These are phyloP conservation scores for Pyrrhoderma noxium DNA, from an alignment of 1,284 basidiomycete genomes.

Conservation along the genomic window DNA sequence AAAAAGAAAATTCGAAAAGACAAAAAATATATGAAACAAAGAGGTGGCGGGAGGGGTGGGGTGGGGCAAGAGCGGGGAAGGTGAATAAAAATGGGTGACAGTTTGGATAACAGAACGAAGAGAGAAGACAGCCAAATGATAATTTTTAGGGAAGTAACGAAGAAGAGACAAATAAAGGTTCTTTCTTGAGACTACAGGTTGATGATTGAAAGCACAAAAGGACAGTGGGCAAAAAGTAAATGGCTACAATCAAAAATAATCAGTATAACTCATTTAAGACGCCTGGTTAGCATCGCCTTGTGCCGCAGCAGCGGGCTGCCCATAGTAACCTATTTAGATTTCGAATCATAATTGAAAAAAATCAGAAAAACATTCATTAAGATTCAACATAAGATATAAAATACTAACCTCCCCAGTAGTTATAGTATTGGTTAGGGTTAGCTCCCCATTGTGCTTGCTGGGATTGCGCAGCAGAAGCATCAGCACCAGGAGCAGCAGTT, in stretches of 20 bases:
- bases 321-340: conserved; percentile 57
- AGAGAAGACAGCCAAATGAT: conserved; percentile 13
- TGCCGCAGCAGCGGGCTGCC: conserved; percentile 58
- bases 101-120: conserved; percentile 11
- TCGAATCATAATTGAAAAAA: background rate
- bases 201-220: conserved; percentile 7
- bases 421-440: conserved; percentile 72
- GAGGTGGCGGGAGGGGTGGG: too few species aligned
- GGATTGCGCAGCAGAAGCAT: conserved; percentile 38
- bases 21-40: conserved; percentile 12
- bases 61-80: conserved; percentile 18
- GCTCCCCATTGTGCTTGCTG: conserved; percentile 62
- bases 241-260: conserved; percentile 20
- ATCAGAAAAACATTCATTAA: background rate
- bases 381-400: background rate
- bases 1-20: conserved; percentile 18
- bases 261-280: conserved; percentile 15
- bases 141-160: too few species aligned
- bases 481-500: conserved; percentile 49
- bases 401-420: conserved; percentile 74
- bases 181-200: conserved; percentile 23
- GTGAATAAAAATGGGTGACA: conserved; percentile 6
- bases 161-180: background rate
- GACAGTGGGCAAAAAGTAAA: conserved; percentile 15
- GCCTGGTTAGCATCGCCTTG: conserved; percentile 48